phyloP scores from a whole-genome alignment of 352 stramenopile genomes.

The Globisporangium yorkense region DNA sequence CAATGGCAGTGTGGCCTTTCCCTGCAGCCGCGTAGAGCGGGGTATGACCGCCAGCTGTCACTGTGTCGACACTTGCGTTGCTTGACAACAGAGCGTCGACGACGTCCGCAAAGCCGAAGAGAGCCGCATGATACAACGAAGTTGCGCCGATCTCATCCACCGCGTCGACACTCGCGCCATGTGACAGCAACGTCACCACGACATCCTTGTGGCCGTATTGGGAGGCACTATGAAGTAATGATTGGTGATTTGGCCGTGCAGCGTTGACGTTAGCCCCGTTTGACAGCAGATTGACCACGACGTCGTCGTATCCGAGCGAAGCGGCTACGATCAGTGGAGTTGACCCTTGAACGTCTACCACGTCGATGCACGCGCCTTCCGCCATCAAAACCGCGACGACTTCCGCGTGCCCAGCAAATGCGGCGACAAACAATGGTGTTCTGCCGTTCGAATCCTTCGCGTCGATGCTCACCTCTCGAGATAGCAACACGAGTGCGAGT shows the following conservation, averaged over 20 bases:
- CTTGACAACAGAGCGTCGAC: too few relatives aligned
- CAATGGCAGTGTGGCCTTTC: too few relatives aligned
- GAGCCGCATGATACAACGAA: slow-evolving; percentile 33
- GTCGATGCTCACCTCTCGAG: background rate
- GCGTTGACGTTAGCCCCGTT: too few relatives aligned
- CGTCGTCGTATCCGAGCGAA: slow-evolving; percentile 27
- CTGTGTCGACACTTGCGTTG: too few relatives aligned
- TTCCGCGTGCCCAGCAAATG: background rate
- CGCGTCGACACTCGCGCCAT: slow-evolving; percentile 34
- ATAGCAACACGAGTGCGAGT: background rate
- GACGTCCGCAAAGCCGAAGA: slow-evolving; percentile 25
- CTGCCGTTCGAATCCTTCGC: background rate
- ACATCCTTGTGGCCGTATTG: slow-evolving; percentile 38
- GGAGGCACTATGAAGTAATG: slow-evolving; percentile 31
- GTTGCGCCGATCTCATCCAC: slow-evolving; percentile 29
- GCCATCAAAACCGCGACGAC: background rate
- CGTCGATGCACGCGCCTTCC: background rate
- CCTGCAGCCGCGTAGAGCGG: too few relatives aligned
- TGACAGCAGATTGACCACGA: slow-evolving; percentile 14
- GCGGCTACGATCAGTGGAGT: slow-evolving; percentile 29
- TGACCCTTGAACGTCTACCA: too few relatives aligned
- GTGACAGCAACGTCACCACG: slow-evolving; percentile 24
- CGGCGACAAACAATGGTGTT: background rate
- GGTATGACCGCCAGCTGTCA: too few relatives aligned
- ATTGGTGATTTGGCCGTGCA: background rate